phyloP scores from a whole-genome alignment of 1,284 basidiomycete genomes.

The Malassezia globosa region DNA sequence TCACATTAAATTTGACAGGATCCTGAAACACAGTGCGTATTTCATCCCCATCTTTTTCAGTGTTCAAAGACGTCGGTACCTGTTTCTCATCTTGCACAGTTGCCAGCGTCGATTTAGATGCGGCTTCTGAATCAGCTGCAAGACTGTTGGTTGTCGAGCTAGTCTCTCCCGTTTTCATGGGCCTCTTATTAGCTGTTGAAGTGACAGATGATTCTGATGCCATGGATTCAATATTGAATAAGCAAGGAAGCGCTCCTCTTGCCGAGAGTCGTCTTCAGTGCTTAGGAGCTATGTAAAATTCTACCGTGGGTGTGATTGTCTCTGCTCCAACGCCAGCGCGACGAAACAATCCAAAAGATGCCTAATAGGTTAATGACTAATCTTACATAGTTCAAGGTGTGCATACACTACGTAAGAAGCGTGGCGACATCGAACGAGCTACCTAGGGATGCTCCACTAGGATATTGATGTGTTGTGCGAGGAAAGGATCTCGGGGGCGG shows the following conservation, averaged over 20 bases:
- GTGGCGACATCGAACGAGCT: background rate
- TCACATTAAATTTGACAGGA: conserved; percentile 43
- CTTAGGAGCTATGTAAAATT: no score
- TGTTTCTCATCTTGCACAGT: conserved; percentile 24
- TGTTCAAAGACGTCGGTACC: conserved; percentile 9
- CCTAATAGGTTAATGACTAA: conserved; percentile 9
- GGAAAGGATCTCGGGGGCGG: conserved; percentile 17
- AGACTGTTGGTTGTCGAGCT: conserved; percentile 10
- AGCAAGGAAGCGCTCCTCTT: background rate
- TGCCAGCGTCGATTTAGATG: conserved; percentile 32
- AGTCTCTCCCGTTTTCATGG: background rate
- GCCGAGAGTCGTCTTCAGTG: no score
- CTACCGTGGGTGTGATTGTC: no score
- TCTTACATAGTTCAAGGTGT: background rate
- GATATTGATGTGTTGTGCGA: conserved; percentile 14
- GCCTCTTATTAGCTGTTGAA: background rate
- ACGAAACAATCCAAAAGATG: background rate
- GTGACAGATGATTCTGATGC: background rate
- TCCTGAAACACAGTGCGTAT: conserved; percentile 44
- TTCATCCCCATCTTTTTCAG: conserved; percentile 16
- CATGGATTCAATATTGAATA: background rate
- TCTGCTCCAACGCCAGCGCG: background rate
- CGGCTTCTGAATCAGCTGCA: conserved; percentile 27
- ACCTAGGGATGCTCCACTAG: conserved; percentile 8
- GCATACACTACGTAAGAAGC: background rate